Conservation (phyloP, 345 rosid species). For the Draba incana region DNA sequence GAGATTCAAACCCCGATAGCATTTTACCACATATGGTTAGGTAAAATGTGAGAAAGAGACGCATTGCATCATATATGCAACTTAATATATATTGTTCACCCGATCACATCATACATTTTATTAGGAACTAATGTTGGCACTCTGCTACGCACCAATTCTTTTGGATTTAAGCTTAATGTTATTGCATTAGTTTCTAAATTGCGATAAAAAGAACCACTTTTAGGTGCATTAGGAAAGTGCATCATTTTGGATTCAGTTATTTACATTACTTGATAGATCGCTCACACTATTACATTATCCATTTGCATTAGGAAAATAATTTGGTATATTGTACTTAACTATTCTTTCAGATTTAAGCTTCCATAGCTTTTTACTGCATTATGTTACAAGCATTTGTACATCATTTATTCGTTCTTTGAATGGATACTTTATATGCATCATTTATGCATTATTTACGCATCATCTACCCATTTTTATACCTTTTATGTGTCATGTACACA, state of each 20-base stretch:
- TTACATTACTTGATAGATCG: not conserved
- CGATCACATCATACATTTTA: not conserved
- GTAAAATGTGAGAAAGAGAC: not conserved
- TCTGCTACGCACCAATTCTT: not conserved
- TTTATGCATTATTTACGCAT: not conserved
- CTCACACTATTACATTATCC: not conserved
- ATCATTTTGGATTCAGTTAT: slow-evolving; percentile 12
- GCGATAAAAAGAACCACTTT: not conserved
- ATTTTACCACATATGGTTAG: not conserved
- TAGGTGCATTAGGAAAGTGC: slow-evolving; percentile 19
- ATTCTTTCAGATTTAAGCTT: slow-evolving; percentile 2
- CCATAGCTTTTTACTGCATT: not conserved
- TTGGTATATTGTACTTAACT: not conserved
- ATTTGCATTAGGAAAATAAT: slow-evolving; percentile 19
- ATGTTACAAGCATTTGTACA: not conserved
- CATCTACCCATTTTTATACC: slow-evolving; percentile 1
- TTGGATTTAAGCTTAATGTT: slow-evolving; percentile 15
- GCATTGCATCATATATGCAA: slow-evolving; percentile 3
- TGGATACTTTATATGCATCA: not conserved
- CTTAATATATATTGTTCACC: slow-evolving; percentile 14
- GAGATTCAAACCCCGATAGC: not conserved
- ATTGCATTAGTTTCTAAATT: not conserved
- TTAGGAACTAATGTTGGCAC: not conserved
- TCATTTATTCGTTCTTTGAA: not conserved
- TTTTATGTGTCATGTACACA: not conserved